These are phyloP conservation scores for Glaciozyma martinii DNA, from an alignment of 768 basidiomycete species.

Conservation along the genomic window DNA sequence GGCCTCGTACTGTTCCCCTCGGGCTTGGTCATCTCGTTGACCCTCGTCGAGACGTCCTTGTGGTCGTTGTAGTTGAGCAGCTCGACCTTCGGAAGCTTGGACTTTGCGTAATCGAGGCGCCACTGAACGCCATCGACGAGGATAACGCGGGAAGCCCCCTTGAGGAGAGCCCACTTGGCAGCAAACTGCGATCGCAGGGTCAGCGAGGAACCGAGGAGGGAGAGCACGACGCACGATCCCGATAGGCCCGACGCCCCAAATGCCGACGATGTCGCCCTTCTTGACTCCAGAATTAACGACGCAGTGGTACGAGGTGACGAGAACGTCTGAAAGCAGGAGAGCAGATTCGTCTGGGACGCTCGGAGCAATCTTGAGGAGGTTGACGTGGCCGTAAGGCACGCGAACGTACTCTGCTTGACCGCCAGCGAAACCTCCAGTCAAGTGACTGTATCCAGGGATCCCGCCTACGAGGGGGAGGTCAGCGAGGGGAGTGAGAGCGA, in stretches of 20 bases:
- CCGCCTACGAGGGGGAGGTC: constrained; percentile 21
- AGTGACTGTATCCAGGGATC: constrained; percentile 46
- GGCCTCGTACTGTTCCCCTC: constrained; percentile 3
- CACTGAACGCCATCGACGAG: constrained; percentile 57
- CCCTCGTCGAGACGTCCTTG: constrained; percentile 47
- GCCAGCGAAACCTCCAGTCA: constrained; percentile 57
- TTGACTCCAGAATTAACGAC: constrained; percentile 67
- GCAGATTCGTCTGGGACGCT: constrained; percentile 54
- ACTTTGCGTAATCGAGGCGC: constrained; percentile 53
- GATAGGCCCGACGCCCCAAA: constrained; percentile 28
- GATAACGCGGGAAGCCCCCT: constrained; percentile 57
- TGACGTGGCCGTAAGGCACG: constrained; percentile 62
- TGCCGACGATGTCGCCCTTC: constrained; percentile 50
- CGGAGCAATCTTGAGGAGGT: constrained; percentile 61
- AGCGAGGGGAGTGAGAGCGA: constrained; percentile 36
- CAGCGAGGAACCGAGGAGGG: neutral
- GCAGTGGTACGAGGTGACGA: constrained; percentile 57
- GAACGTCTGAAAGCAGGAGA: constrained; percentile 40
- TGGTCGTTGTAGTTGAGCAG: constrained; percentile 52
- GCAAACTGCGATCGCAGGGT: constrained; percentile 41
- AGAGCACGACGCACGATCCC: constrained; percentile 3
- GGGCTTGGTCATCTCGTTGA: constrained; percentile 47
- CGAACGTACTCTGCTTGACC: constrained; percentile 69
- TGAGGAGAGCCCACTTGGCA: constrained; percentile 55
- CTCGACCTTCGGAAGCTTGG: constrained; percentile 45